A percentile compares a stretch with the other conserved stretches of the same genome.
Evolutionary conservation across 1,284 basidiomycete genomes (phyloP).

Genomic region (Neolentinus lepideus): DNA sequence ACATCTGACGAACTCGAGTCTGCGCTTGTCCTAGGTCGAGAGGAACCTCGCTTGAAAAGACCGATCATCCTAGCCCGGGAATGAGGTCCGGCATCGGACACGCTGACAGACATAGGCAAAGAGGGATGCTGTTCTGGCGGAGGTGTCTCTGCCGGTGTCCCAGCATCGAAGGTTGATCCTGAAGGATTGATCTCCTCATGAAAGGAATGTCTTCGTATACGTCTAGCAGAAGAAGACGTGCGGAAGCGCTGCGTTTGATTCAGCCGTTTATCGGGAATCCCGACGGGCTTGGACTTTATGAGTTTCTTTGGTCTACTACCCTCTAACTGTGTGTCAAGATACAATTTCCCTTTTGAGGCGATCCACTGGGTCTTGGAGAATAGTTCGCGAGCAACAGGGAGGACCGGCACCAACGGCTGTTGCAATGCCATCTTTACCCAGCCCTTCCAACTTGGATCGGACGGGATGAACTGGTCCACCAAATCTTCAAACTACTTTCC

Average conservation of each 20-base stretch:
- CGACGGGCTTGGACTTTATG: background rate
- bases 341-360: conserved; percentile 30
- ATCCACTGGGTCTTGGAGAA: conserved; percentile 71
- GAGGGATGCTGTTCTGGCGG: background rate
- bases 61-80: conserved; percentile 27
- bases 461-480: conserved; percentile 74
- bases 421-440: conserved; percentile 81
- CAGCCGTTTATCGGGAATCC: background rate
- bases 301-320: conserved; percentile 3
- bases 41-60: conserved; percentile 28
- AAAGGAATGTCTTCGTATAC: conserved; percentile 4
- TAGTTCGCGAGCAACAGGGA: conserved; percentile 68
- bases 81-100: conserved; percentile 4
- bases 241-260: conserved; percentile 11
- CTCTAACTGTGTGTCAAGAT: background rate
- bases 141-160: background rate
- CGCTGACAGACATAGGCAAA: background rate
- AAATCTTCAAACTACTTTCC: conserved; percentile 67
- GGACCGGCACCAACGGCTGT: conserved; percentile 64
- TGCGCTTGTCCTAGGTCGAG: conserved; percentile 11
- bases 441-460: conserved; percentile 67
- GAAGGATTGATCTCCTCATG: background rate
- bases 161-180: background rate
- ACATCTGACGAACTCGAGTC: background rate
- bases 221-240: conserved; percentile 8